These are phyloP conservation scores for Clavariopsis aquatica DNA, from an alignment of 495 filamentous ascomycete species.

Conservation along the genomic window DNA sequence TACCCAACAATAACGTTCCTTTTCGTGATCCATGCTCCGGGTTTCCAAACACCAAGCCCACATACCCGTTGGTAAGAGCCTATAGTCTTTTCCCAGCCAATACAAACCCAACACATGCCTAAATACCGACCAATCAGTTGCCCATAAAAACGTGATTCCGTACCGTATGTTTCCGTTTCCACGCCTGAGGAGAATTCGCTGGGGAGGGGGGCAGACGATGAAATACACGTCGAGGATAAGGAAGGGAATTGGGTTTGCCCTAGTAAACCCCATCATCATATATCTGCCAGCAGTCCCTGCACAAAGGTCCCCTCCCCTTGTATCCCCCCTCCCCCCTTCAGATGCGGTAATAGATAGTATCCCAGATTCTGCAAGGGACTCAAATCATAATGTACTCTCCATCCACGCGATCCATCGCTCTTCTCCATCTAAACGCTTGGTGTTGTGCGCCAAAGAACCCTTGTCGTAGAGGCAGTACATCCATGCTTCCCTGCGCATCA, in stretches of 20 bases:
- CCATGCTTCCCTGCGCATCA: slow-evolving; percentile 49
- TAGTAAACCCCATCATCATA: too few species aligned
- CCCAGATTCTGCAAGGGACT: slow-evolving; percentile 11
- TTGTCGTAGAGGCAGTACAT: slow-evolving; percentile 44
- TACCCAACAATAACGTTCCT: neutral
- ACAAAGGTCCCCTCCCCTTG: too few species aligned
- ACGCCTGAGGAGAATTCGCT: too few species aligned
- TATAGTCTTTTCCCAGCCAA: slow-evolving; percentile 21
- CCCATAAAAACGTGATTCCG: neutral
- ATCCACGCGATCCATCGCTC: slow-evolving; percentile 71
- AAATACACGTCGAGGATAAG: too few species aligned
- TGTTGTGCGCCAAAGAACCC: slow-evolving; percentile 27
- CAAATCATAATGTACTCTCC: slow-evolving; percentile 89
- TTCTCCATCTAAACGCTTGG: slow-evolving; percentile 73
- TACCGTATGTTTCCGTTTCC: too few species aligned
- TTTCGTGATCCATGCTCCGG: slow-evolving; percentile 13
- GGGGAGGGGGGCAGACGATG: too few species aligned
- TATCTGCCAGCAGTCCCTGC: too few species aligned
- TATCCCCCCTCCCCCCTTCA: too few species aligned
- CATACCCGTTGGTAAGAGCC: slow-evolving; percentile 13
- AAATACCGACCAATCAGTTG: slow-evolving; percentile 1
- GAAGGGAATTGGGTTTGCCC: too few species aligned
- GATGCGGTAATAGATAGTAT: too few species aligned
- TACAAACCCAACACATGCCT: neutral
- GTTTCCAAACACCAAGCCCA: slow-evolving; percentile 15